A percentile compares a stretch with the other conserved stretches of the same genome.
phyloP scores from a whole-genome alignment of 164 flowering plant species.

The Kalanchoe fedtschenkoi region DNA sequence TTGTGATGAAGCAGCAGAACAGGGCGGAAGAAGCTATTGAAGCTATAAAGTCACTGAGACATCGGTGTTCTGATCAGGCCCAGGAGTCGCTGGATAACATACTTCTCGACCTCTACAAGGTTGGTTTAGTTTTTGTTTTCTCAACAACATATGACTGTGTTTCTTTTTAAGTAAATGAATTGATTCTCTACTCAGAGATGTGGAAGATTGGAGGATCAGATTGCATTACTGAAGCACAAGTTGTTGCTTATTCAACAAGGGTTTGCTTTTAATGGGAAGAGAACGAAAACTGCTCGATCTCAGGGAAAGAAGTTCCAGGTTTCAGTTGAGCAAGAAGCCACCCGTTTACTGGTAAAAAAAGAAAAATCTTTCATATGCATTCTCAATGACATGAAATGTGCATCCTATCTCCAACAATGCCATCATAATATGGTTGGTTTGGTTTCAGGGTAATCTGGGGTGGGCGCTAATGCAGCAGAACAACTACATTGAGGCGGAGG shows the following conservation, averaged over 20 bases:
- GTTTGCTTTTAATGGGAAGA: conserved; percentile 89
- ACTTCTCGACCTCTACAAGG: conserved; percentile 93
- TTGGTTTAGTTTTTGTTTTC: conserved; percentile 7
- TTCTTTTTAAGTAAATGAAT: neutral
- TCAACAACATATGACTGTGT: neutral
- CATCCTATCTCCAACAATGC: neutral
- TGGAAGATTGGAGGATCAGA: conserved; percentile 93
- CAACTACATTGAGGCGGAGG: conserved; percentile 87
- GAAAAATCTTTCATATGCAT: neutral
- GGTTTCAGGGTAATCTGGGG: conserved; percentile 85
- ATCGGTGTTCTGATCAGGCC: conserved; percentile 84
- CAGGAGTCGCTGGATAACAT: conserved; percentile 96
- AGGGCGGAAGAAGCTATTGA: conserved; percentile 98
- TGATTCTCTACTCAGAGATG: conserved; percentile 45
- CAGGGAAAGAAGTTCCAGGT: conserved; percentile 98
- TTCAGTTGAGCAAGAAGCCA: conserved; percentile 94
- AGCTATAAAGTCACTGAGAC: conserved; percentile 78
- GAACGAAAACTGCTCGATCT: conserved; percentile 95
- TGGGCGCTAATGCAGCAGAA: conserved; percentile 97
- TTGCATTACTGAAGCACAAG: conserved; percentile 72
- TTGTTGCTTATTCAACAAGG: conserved; percentile 84
- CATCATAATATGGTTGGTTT: neutral
- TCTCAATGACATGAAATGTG: neutral
- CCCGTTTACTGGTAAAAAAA: conserved; percentile 64
- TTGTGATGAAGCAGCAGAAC: conserved; percentile 98